Base-by-base conservation (phyloP, 371 early-diverging fungal species). In the Circinella umbellata region DNA sequence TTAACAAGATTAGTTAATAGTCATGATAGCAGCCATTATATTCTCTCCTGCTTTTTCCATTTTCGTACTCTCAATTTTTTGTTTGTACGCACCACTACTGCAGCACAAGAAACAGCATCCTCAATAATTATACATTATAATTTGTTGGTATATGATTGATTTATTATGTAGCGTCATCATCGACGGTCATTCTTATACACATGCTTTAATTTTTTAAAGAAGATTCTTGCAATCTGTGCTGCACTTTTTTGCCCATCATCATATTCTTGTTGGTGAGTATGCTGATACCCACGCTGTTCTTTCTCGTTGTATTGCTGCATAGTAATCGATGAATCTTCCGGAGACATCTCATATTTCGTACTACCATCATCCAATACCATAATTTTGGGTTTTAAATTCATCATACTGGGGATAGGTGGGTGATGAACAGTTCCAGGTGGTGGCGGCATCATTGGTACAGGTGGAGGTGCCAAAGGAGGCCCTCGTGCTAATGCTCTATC, bases 1-100 rank as follows among this genome's bases (percentile, higher is more conserved):
- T 72, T 91, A 72, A 72, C 69, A 86, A 87, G 3, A 42, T 9
- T 11, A 27, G 27, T 27, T 27, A 27, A 27, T 27, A 27, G 27
- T 27, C 27, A 27, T 27, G 27, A 27, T 42, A 42, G 42, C 42
- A 9, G 42, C 3, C 1, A 9, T 11, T 42, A 42, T 42, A 42
- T 2, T 42, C 3, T 42, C 3, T 42, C 42, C 42, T 42, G 42
- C 6, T 42, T 11, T 42, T 3, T 3, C 11, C 11, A 39, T 11
- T 9, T 42, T 42, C 2, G 11, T 42, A 2, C 42, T 42, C 3
- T 42, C 27, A 27, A 27, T 27, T 1, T 27, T 27, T 27, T 27
- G 1, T 27, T 27, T 27, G 27, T 27, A 27, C 27, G 27, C 27
- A 27, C 27, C 27, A 27, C 27, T 27, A 27, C 2, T 27, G 27